Percentiles rank a stretch among this genome's conserved stretches.
These are phyloP conservation scores for Thermomucor indicae-seudaticae DNA, from an alignment of 371 early-diverging fungal species.

Conservation along the genomic window DNA sequence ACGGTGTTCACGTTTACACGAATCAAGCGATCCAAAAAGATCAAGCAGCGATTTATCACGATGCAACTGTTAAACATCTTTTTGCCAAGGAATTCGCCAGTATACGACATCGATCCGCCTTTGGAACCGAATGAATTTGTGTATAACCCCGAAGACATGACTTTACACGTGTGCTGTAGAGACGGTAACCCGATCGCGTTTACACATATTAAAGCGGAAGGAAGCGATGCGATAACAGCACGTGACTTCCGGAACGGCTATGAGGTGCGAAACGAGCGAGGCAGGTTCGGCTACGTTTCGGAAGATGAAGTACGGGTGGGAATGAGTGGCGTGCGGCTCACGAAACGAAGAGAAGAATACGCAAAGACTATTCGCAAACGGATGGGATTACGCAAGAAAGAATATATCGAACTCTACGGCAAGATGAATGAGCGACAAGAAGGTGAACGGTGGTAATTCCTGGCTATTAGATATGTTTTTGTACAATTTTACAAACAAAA, in stretches of 20 bases:
- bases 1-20: conserved; percentile 21
- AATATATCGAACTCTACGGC: conserved; percentile 5
- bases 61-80: conserved; percentile 24
- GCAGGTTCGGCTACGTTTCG: conserved; percentile 21
- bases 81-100: conserved; percentile 16
- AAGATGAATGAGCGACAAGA: not conserved
- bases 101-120: not conserved
- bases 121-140: conserved; percentile 50
- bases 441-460: not conserved
- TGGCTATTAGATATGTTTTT: not conserved
- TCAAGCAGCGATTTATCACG: conserved; percentile 8
- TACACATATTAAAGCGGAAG: conserved; percentile 52
- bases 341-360: conserved; percentile 16
- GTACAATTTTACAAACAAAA: no score
- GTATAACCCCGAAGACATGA: conserved; percentile 26
- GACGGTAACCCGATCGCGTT: conserved; percentile 42
- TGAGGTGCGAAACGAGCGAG: conserved; percentile 29
- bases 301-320: conserved; percentile 10
- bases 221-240: conserved; percentile 53
- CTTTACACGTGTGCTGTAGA: conserved; percentile 40
- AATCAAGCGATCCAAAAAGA: conserved; percentile 15
- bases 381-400: conserved; percentile 16
- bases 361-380: conserved; percentile 19
- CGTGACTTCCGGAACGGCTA: conserved; percentile 79
- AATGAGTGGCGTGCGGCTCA: conserved; percentile 14